Evolutionary conservation across 805 yeast genomes (phyloP), one percentile per base, ranked within the genome.

Genomic region (Isabelozyma heimii): DNA sequence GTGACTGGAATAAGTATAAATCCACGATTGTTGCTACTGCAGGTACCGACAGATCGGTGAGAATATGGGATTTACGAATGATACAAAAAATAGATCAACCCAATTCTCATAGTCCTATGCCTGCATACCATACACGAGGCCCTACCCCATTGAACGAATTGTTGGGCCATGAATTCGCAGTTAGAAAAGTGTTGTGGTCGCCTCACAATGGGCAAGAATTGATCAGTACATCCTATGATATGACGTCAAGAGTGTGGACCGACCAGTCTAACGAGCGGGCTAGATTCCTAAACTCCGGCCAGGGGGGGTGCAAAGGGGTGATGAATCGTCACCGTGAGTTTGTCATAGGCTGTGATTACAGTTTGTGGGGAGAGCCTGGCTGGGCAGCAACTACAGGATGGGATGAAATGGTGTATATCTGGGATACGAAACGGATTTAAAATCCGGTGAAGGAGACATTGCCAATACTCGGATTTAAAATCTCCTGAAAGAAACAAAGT

Each of bases 381-480:
- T 91, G 94, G 91, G 91, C 87, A 14, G 96, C 94, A 8, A 85
- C 97, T 13, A 85, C 91, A 0, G 97, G 97, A 1, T 92, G 97
- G 97, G 99, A 92, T 70, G 96, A 92, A 61, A 90, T 89, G 87
- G 85, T 91, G 6, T 85, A 87, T 62, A 79, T 94, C 7, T 94
- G 96, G 96, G 91, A 87, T 56, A 81, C 88, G 1, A 79, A 81
- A 57, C 60, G 80, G 47, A 37, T 74, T 40, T 51, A 27, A 27
- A 8, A 27, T 9, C 7, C 30, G 30, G 30, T n/a, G n/a, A n/a
- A n/a, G n/a, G n/a, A n/a, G n/a, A n/a, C n/a, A n/a, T n/a, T n/a
- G n/a, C n/a, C n/a, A n/a, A n/a, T n/a, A n/a, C n/a, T n/a, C n/a
- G n/a, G n/a, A n/a, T n/a, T n/a, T n/a, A n/a, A n/a, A n/a, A n/a